phyloP scores from a whole-genome alignment of 75 land plant species.

The Larix kaempferi region DNA sequence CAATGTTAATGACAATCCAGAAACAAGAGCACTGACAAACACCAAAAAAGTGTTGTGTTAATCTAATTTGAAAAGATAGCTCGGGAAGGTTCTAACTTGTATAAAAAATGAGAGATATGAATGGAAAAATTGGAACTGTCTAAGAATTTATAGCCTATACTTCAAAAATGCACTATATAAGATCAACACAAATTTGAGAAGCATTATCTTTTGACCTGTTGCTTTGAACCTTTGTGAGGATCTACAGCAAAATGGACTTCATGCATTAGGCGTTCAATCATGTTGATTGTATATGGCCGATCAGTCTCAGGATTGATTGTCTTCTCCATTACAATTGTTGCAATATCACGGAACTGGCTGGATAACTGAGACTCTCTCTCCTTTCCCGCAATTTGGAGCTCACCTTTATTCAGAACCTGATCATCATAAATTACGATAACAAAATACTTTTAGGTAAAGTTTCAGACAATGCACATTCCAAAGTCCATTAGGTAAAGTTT shows the following conservation, averaged over 20 bases:
- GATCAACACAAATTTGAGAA: no score
- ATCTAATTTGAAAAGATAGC: no score
- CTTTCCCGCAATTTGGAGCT: constrained; percentile 97
- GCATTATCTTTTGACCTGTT: constrained; percentile 53
- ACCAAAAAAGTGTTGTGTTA: no score
- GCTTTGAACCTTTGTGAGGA: constrained; percentile 83
- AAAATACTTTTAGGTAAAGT: background rate
- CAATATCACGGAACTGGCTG: constrained; percentile 96
- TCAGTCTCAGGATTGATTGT: constrained; percentile 92
- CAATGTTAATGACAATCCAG: no score
- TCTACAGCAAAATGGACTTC: constrained; percentile 98
- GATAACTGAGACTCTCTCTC: constrained; percentile 88
- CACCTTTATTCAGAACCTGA: constrained; percentile 98
- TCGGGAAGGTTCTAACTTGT: no score
- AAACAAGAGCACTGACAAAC: no score
- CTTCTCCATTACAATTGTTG: constrained; percentile 95
- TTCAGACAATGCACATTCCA: background rate
- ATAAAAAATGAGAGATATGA: no score
- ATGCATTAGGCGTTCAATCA: constrained; percentile 98
- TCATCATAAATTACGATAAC: constrained; percentile 10
- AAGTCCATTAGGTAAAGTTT: no score
- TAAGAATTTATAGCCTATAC: no score
- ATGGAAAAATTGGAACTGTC: no score
- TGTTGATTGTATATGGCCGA: constrained; percentile 94
- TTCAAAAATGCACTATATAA: no score